Conservation (phyloP, 148 eudicot species). For the Amaranthus cruentus region DNA sequence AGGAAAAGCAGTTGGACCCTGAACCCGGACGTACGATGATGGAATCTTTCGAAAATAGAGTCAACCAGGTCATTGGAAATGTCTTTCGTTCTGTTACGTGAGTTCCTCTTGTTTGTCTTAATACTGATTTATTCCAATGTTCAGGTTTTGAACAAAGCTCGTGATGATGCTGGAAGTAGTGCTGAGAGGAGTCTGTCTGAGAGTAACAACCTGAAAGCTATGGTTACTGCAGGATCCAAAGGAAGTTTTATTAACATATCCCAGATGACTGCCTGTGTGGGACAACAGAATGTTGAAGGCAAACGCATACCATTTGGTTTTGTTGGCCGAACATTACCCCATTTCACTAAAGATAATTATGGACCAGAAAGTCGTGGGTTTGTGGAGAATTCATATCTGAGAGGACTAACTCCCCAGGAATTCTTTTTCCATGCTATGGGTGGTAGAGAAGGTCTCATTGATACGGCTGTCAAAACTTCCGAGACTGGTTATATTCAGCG, state of each 20-base stretch:
- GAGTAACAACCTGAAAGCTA: constrained; percentile 96
- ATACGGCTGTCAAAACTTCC: constrained; percentile 98
- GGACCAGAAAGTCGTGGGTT: constrained; percentile 99
- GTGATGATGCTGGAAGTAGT: constrained; percentile 99
- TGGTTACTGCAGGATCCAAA: constrained; percentile 99
- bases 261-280: constrained; percentile 99
- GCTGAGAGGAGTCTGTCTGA: constrained; percentile 90
- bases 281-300: constrained; percentile 99
- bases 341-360: constrained; percentile 92
- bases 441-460: constrained; percentile 98
- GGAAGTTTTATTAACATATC: constrained; percentile 99
- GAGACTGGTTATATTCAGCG: constrained; percentile 99
- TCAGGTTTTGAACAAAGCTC: constrained; percentile 97
- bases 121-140: neutral
- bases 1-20: constrained; percentile 81
- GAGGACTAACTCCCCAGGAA: constrained; percentile 96
- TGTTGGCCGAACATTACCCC: constrained; percentile 87
- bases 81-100: neutral
- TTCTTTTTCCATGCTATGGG: constrained; percentile 99
- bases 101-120: neutral
- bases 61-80: constrained; percentile 62
- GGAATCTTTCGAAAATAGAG: constrained; percentile 98
- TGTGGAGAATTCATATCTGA: constrained; percentile 93
- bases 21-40: constrained; percentile 99
- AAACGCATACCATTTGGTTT: constrained; percentile 97